These are phyloP conservation scores for Boletus subparvulus DNA, from an alignment of 768 basidiomycete genomes.

Conservation along the genomic window DNA sequence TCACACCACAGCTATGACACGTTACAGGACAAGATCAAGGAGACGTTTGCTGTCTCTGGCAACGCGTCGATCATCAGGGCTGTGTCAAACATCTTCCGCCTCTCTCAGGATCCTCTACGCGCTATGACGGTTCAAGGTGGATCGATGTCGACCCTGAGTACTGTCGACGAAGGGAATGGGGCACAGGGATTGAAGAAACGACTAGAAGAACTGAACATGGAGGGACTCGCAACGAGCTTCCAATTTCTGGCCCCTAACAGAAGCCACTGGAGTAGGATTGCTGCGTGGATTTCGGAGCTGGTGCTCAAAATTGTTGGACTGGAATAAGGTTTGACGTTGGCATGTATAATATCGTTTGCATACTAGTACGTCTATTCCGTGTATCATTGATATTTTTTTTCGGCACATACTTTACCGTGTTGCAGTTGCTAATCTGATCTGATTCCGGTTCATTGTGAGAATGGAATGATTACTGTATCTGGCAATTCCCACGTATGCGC, in stretches of 20 bases:
- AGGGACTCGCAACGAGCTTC: conserved; percentile 70
- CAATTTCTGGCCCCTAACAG: conserved; percentile 61
- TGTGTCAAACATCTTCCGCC: conserved; percentile 73
- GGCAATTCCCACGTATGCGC: conserved; percentile 19
- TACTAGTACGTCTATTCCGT: background rate
- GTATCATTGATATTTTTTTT: conserved; percentile 1
- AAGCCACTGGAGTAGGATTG: conserved; percentile 59
- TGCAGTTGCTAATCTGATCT: conserved; percentile 4
- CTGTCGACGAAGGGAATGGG: conserved; percentile 52
- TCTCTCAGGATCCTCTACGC: conserved; percentile 56
- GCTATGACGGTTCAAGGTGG: conserved; percentile 41
- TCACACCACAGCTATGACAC: conserved; percentile 60
- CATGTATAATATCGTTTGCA: conserved; percentile 22
- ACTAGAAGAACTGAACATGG: conserved; percentile 72
- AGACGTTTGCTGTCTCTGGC: conserved; percentile 66
- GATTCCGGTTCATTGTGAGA: background rate
- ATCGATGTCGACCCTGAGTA: conserved; percentile 65
- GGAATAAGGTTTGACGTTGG: conserved; percentile 19
- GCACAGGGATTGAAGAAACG: conserved; percentile 47
- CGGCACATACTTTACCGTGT: conserved; percentile 11
- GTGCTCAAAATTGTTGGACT: conserved; percentile 50
- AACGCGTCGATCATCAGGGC: conserved; percentile 69
- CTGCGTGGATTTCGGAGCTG: conserved; percentile 72
- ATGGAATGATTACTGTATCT: conserved; percentile 9
- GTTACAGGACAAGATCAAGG: conserved; percentile 72